These are phyloP conservation scores for Termitomyces heimii DNA, from an alignment of 768 basidiomycete genomes.

Conservation along the genomic window DNA sequence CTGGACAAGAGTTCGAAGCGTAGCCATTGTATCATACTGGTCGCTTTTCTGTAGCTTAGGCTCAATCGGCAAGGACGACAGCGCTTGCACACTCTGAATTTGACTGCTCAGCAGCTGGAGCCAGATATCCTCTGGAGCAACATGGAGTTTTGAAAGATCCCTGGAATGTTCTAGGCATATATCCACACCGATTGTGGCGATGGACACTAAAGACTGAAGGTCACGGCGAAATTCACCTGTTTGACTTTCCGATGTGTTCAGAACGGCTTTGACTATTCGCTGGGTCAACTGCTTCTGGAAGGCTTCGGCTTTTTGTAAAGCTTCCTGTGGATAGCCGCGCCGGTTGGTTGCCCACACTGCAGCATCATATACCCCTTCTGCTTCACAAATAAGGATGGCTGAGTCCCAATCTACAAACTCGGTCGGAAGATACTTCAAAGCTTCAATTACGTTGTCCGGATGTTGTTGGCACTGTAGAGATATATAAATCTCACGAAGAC, in stretches of 20 bases:
- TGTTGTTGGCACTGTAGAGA: slow-evolving; percentile 69
- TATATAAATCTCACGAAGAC: slow-evolving; percentile 59
- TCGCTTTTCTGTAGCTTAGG: slow-evolving; percentile 2
- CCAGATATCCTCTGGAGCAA: slow-evolving; percentile 81
- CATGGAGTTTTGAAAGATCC: slow-evolving; percentile 28
- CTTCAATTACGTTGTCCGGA: slow-evolving; percentile 54
- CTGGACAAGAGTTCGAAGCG: slow-evolving; percentile 73
- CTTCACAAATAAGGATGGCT: slow-evolving; percentile 61
- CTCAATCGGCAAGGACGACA: slow-evolving; percentile 40
- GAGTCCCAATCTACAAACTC: slow-evolving; percentile 51
- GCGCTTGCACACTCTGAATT: slow-evolving; percentile 69
- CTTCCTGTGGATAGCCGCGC: slow-evolving; percentile 54
- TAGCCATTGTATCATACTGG: slow-evolving; percentile 32
- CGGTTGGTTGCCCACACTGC: slow-evolving; percentile 77
- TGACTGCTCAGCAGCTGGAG: slow-evolving; percentile 80
- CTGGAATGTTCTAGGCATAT: slow-evolving; percentile 70
- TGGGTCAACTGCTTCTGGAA: slow-evolving; percentile 50
- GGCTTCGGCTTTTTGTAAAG: slow-evolving; percentile 59
- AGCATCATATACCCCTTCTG: slow-evolving; percentile 60
- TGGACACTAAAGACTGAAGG: slow-evolving; percentile 46
- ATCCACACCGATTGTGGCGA: slow-evolving; percentile 55
- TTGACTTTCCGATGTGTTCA: slow-evolving; percentile 11
- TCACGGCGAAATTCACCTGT: slow-evolving; percentile 23
- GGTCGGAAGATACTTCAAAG: slow-evolving; percentile 49
- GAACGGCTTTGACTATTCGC: slow-evolving; percentile 34